Base-by-base conservation (phyloP, 148 eudicot genomes). In the Chenopodium album region DNA sequence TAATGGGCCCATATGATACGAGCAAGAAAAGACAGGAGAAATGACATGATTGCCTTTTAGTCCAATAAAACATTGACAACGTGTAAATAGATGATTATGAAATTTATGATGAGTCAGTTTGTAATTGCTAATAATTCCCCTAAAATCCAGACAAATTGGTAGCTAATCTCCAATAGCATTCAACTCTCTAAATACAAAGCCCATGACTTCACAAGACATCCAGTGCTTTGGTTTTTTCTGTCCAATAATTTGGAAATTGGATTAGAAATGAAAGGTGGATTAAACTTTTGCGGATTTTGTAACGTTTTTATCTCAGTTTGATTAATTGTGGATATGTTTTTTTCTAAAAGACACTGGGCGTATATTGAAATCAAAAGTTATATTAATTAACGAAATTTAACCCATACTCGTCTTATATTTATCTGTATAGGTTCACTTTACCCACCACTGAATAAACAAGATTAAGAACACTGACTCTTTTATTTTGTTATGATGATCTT, bases 41-140 rank as follows among this genome's bases (percentile, higher is more conserved):
- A 14, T n/a, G 7, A 11, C 28, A 41, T 73, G 37, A 47, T 80
- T 22, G 72, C 9, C 41, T 23, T 71, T 2, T n/a, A 14, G 73
- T 62, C 82, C 77, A 73, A 73, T 80, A 16, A 80, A 62, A 71
- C 41, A 14, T 26, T 71, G 82, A 59, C 82, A 71, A 1, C 31
- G 7, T 8, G 44, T 62, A 2, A 77, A 29, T 63, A 41, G 79
- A 37, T 34, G 41, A 41, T 41, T 2, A 34, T 34, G 37, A 34
- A 34, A 31, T 31, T 31, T 6, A 41, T 41, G 44, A 41, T 44
- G 0, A 34, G 34, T 77, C 71, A 63, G 20, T 77, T 77, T 63
- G n/a, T 63, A 73, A 2, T 13, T 26, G 60, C 28, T 46, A 8
- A 60, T 28, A 22, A 20, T 76, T 59, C 28, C 28, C 29, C 26